Evolutionary conservation across 306 rosid genomes (phyloP).

Genomic region (Canavalia gladiata): DNA sequence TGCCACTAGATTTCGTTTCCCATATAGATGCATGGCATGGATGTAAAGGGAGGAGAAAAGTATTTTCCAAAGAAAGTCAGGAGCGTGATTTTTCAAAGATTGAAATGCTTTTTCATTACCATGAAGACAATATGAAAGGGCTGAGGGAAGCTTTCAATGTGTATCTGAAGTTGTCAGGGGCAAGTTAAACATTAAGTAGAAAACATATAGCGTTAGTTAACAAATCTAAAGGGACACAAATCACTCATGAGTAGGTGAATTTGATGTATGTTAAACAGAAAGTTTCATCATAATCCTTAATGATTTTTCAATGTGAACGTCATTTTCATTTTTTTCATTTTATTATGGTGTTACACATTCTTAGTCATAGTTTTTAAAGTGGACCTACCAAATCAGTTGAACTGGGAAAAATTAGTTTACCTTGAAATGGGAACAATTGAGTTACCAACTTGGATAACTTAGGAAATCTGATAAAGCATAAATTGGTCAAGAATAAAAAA

Average conservation of each 20-base stretch:
- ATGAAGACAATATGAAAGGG: constrained; percentile 5
- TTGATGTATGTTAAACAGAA: background rate
- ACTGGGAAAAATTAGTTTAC: no score
- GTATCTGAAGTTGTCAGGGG: background rate
- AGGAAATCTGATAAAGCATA: background rate
- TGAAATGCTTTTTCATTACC: constrained; percentile 21
- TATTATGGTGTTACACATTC: background rate
- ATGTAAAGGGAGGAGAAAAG: background rate
- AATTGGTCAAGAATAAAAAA: background rate
- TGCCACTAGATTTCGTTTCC: constrained; percentile 40
- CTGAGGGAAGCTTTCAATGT: constrained; percentile 16
- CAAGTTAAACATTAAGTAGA: constrained; percentile 37
- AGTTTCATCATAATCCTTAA: background rate
- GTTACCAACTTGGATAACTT: background rate
- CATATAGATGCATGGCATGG: background rate
- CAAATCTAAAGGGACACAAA: background rate
- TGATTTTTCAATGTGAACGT: background rate
- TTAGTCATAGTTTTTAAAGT: background rate
- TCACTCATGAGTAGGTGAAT: constrained; percentile 19
- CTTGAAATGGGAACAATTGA: no score
- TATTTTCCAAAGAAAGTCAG: background rate
- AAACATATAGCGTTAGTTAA: constrained; percentile 32
- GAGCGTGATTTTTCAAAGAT: constrained; percentile 7
- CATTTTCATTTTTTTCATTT: background rate
- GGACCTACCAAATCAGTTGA: background rate